Conservation (phyloP, 306 rosid species). For the Rubus parviflorus region DNA sequence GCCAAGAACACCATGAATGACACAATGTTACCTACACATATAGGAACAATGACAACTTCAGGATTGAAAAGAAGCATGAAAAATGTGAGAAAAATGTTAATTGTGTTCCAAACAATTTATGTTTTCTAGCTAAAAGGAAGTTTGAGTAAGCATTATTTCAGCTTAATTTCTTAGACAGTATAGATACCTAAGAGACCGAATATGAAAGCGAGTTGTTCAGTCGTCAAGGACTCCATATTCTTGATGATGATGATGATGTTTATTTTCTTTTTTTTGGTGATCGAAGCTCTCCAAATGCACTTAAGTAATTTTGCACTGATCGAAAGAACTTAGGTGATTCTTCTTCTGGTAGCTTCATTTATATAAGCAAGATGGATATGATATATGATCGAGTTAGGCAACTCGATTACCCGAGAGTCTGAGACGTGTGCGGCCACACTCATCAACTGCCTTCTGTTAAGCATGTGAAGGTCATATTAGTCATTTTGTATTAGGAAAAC, state of each 20-base stretch:
- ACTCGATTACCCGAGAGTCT: no score
- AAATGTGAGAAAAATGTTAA: no score
- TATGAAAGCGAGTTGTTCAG: slow-evolving; percentile 44
- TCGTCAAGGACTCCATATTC: slow-evolving; percentile 24
- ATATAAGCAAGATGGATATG: not conserved
- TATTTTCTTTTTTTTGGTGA: not conserved
- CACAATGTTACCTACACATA: slow-evolving; percentile 56
- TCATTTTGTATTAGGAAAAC: no score
- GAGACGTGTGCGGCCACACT: no score
- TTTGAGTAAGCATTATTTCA: not conserved
- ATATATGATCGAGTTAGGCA: slow-evolving; percentile 17
- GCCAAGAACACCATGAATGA: no score
- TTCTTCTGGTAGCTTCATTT: not conserved
- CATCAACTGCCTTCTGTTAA: not conserved
- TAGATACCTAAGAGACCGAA: slow-evolving; percentile 60
- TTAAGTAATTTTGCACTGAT: not conserved
- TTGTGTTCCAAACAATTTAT: no score
- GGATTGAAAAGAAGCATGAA: no score
- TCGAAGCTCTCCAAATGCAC: not conserved
- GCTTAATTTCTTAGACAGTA: not conserved
- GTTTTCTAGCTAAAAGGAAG: no score
- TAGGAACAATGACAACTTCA: not conserved
- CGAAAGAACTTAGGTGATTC: not conserved
- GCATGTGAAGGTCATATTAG: no score
- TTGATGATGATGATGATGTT: not conserved